Conservation (phyloP, 2,329 filamentous ascomycete genomes). For the Ceratocystis lukuohia region DNA sequence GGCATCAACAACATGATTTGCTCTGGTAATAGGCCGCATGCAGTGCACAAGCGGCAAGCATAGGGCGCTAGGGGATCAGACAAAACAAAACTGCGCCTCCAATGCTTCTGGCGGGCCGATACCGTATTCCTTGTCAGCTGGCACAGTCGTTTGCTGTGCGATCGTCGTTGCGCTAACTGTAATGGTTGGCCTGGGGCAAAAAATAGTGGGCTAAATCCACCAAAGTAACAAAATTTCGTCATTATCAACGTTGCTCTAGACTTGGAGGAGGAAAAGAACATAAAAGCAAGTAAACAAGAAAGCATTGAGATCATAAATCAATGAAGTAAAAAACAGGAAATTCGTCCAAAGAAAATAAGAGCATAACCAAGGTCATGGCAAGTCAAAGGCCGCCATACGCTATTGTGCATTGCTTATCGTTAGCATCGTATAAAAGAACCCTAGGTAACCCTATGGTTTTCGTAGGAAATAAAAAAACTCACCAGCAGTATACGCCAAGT, state of each 20-base stretch:
- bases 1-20: too few species aligned
- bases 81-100: too few species aligned
- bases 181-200: background rate
- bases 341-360: background rate
- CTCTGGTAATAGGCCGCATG: too few species aligned
- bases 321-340: background rate
- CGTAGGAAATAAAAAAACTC: constrained; percentile 28
- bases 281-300: background rate
- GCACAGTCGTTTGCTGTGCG: too few species aligned
- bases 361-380: background rate
- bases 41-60: too few species aligned
- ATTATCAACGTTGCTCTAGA: background rate
- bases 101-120: too few species aligned
- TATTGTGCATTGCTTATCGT: background rate
- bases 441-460: background rate
- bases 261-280: background rate
- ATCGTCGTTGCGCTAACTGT: too few species aligned
- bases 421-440: background rate
- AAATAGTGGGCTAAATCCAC: background rate
- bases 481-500: constrained; percentile 66
- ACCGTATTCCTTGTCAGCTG: too few species aligned
- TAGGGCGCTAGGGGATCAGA: too few species aligned
- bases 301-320: background rate
- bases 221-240: too few species aligned
- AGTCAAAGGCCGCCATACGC: background rate